Base-by-base conservation (phyloP, 371 early-diverging fungal species). In the Actinomortierella wolfii region DNA sequence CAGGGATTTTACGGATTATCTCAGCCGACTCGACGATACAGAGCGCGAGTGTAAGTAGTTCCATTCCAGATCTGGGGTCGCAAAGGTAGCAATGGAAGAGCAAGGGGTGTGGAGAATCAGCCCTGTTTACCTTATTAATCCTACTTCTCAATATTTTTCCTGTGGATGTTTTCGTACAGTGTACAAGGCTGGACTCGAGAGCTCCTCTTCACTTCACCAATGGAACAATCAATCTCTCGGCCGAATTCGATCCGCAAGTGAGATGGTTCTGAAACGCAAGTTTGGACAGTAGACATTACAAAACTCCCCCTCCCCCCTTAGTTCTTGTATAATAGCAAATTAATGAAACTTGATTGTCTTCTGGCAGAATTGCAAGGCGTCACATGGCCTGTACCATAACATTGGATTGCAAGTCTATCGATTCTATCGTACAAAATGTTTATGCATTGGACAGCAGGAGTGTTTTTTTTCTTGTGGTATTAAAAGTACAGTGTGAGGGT, bases 161-260 rank as follows among this genome's bases (percentile, higher is more conserved):
- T 23, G 21, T 24, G 14, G 23, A 3, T 18, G 44, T 20, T 7
- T 45, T 34, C 50, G n/a, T 23, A 4, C 52, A 73, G 73, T 73
- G n/a, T 73, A 73, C 54, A 66, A 57, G 28, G 73, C 73, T 46
- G 73, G 73, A 56, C 45, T 73, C 40, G 73, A 73, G 39, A 64
- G 73, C 20, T 59, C 63, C 26, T 62, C 73, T 18, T 73, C 67
- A 0, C 41, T 73, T 23, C 62, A 62, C 52, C 73, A 73, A 11
- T 73, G 73, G 73, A 73, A 73, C 49, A 66, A 73, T 15, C 73
- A 73, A 8, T 73, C 73, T 1, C 66, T 73, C 56, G 73, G 73
- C 45, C 57, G 73, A 62, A 73, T 73, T 59, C 66, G 73, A 48
- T 73, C 73, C 41, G 73, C 73, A 17, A 66, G 44, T 42, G 73